Evolutionary conservation across 2,329 filamentous ascomycete genomes (phyloP).

Genomic region (Aspergillus pseudoterreus): DNA sequence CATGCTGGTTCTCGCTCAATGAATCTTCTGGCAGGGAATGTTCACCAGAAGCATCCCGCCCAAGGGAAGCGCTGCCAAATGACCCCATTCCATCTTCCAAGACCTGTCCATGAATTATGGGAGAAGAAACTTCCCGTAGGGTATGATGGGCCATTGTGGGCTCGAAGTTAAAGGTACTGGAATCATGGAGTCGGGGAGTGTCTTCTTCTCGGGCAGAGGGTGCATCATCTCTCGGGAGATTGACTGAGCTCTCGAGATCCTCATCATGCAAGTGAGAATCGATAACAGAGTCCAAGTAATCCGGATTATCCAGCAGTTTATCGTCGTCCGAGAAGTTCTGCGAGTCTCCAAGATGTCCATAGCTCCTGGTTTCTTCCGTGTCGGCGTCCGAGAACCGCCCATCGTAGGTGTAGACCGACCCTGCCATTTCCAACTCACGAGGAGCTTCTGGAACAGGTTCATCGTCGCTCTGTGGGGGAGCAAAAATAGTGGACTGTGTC

Average conservation of each 20-base stretch:
- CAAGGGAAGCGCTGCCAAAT: background rate
- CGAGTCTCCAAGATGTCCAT: constrained; percentile 24
- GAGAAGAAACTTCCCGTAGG: constrained; percentile 2
- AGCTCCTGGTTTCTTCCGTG: constrained; percentile 30
- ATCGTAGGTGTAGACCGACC: constrained; percentile 33
- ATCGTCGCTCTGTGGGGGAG: constrained; percentile 18
- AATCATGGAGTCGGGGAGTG: constrained; percentile 11
- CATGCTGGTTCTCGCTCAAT: background rate
- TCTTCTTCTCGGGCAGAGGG: constrained; percentile 14
- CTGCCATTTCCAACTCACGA: constrained; percentile 20
- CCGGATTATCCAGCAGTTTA: constrained; percentile 32
- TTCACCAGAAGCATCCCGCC: background rate
- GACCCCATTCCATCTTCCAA: background rate
- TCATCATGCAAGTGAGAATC: constrained; percentile 32
- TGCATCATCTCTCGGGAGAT: constrained; percentile 9
- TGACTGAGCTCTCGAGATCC: constrained; percentile 24
- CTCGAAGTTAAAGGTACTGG: constrained; percentile 11
- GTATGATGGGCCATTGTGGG: constrained; percentile 2
- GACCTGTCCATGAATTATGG: background rate
- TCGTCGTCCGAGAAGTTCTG: constrained; percentile 27
- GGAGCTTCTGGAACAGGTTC: background rate
- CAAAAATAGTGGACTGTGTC: constrained; percentile 38
- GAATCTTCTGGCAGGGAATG: constrained; percentile 3
- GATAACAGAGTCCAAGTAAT: constrained; percentile 37
- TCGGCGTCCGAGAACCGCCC: constrained; percentile 43